phyloP scores from a whole-genome alignment of 129 eudicot genomes.

The Artemisia annua region DNA sequence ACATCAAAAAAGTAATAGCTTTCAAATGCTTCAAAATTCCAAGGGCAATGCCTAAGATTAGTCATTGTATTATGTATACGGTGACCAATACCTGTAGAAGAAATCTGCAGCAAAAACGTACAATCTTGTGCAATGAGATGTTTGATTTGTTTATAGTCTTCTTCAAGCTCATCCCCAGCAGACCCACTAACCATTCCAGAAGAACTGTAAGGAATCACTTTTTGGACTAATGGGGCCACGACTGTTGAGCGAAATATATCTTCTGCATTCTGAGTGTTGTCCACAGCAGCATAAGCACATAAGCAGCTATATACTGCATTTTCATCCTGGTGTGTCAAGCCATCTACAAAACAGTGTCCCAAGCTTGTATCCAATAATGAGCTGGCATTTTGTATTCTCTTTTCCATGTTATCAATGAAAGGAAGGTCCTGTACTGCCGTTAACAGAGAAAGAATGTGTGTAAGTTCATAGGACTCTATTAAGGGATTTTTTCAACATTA shows the following conservation, averaged over 20 bases:
- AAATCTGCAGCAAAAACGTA: slow-evolving; percentile 81
- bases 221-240: slow-evolving; percentile 75
- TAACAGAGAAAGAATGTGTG: slow-evolving; percentile 39
- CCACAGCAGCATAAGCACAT: slow-evolving; percentile 98
- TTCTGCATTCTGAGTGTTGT: slow-evolving; percentile 84
- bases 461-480: slow-evolving; percentile 21
- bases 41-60: slow-evolving; percentile 2
- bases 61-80: background rate
- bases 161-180: slow-evolving; percentile 82
- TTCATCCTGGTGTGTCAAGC: slow-evolving; percentile 78
- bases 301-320: slow-evolving; percentile 94
- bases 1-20: slow-evolving; percentile 30
- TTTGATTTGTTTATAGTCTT: slow-evolving; percentile 64
- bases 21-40: background rate
- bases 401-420: slow-evolving; percentile 91
- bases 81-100: slow-evolving; percentile 74
- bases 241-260: slow-evolving; percentile 78
- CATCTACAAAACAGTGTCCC: slow-evolving; percentile 96
- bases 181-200: slow-evolving; percentile 49
- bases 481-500: background rate
- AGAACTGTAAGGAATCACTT: slow-evolving; percentile 59
- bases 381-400: slow-evolving; percentile 85
- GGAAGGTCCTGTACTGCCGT: slow-evolving; percentile 98
- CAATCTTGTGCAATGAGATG: slow-evolving; percentile 67
- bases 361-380: slow-evolving; percentile 77